phyloP scores from a whole-genome alignment of 1,284 basidiomycete species.

The Microbotryomycetes sp. region DNA sequence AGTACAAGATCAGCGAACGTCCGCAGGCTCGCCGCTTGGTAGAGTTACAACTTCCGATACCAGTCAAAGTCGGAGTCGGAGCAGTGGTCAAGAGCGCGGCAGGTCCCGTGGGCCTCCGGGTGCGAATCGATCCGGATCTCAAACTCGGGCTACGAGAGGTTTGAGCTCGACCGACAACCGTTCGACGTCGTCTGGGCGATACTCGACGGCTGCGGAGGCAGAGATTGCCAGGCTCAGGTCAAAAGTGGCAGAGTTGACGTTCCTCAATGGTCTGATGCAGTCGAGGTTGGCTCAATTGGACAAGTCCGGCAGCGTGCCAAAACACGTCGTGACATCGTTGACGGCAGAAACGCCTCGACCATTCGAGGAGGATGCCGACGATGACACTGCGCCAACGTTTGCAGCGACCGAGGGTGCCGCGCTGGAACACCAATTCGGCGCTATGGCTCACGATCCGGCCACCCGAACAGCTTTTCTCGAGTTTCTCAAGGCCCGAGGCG shows the following conservation, averaged over 20 bases:
- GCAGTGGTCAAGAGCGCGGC: slow-evolving; percentile 16
- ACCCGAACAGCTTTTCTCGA: too few species aligned
- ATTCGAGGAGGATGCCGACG: slow-evolving; percentile 10
- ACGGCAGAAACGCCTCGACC: slow-evolving; percentile 28
- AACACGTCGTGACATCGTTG: slow-evolving; percentile 14
- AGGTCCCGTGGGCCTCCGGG: slow-evolving; percentile 6
- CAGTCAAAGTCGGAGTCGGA: slow-evolving; percentile 5
- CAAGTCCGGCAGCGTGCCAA: background rate
- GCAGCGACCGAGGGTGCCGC: too few species aligned
- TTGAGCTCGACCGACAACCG: background rate
- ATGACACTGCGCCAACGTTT: background rate
- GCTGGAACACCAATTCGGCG: too few species aligned
- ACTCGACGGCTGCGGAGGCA: slow-evolving; percentile 13
- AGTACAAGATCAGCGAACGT: background rate
- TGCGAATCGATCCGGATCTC: background rate
- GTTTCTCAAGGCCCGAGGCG: too few species aligned
- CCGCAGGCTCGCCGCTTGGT: background rate
- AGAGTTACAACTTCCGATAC: background rate
- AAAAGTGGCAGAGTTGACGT: slow-evolving; percentile 35
- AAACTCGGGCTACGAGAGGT: background rate
- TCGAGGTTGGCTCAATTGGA: slow-evolving; percentile 32
- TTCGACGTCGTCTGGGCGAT: background rate
- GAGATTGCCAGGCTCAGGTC: slow-evolving; percentile 30
- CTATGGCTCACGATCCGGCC: too few species aligned
- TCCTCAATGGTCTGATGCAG: slow-evolving; percentile 36